Percentiles rank a stretch among this genome's conserved stretches.
phyloP scores from a whole-genome alignment of 1,139 yeast genomes.

The Trichomonascaceae sp. region DNA sequence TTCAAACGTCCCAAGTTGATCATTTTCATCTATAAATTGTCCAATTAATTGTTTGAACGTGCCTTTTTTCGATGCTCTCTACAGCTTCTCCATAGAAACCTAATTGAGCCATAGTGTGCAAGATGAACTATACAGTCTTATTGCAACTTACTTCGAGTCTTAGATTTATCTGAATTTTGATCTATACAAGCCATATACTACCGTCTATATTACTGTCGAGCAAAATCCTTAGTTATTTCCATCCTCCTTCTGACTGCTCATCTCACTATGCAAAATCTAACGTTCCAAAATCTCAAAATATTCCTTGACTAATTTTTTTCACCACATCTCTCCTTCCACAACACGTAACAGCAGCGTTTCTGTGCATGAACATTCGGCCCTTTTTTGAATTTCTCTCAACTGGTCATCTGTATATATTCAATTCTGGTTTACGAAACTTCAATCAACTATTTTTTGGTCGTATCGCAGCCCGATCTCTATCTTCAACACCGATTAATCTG shows the following conservation, averaged over 20 bases:
- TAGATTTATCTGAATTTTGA: no score
- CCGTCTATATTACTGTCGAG: no score
- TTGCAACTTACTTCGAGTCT: no score
- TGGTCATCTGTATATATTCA: background rate
- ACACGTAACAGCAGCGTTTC: background rate
- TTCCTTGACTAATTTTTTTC: background rate
- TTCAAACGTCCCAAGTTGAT: no score
- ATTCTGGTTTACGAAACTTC: background rate
- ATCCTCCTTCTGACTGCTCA: background rate
- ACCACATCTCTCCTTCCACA: background rate
- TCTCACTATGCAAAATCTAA: background rate
- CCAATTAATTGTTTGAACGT: no score
- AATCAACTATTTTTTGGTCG: conserved; percentile 8
- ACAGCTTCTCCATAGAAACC: no score
- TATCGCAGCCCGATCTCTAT: background rate
- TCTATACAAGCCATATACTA: no score
- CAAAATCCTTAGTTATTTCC: no score
- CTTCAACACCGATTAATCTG: background rate
- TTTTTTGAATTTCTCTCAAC: background rate
- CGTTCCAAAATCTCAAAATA: background rate
- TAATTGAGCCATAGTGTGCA: no score
- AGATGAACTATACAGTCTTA: no score
- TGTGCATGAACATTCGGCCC: background rate
- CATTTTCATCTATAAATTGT: no score
- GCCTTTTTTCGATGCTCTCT: no score